A percentile compares a stretch with the other conserved stretches of the same genome.
Evolutionary conservation across 148 eudicot species (phyloP).

Genomic region (Heliosperma pusillum): DNA sequence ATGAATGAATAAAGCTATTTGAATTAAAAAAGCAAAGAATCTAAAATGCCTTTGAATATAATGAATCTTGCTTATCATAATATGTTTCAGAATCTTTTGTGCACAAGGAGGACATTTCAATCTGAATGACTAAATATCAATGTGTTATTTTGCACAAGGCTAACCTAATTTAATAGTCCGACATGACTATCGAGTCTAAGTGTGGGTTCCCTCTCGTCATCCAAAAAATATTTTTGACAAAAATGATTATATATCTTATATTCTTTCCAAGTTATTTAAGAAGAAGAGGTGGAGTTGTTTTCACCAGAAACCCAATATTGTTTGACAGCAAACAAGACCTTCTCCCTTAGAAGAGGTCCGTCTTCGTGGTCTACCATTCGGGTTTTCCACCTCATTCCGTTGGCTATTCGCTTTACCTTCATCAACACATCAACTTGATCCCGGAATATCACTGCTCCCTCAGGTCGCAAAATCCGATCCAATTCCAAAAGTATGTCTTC

Average conservation of each 20-base stretch:
- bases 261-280: background rate
- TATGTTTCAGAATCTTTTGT: too few species aligned
- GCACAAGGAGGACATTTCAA: too few species aligned
- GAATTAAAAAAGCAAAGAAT: too few species aligned
- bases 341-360: conserved; percentile 39
- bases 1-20: too few species aligned
- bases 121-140: too few species aligned
- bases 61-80: too few species aligned
- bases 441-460: conserved; percentile 36
- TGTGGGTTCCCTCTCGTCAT: too few species aligned
- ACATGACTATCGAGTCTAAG: too few species aligned
- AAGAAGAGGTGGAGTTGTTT: conserved; percentile 23
- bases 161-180: too few species aligned
- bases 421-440: conserved; percentile 35
- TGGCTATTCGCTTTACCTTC: conserved; percentile 37
- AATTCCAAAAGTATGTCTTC: conserved; percentile 40
- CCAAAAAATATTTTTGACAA: background rate
- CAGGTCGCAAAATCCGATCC: conserved; percentile 43
- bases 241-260: background rate
- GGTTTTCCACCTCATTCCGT: conserved; percentile 43
- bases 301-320: conserved; percentile 42
- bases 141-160: too few species aligned
- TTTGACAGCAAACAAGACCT: conserved; percentile 40
- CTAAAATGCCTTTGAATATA: too few species aligned
- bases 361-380: conserved; percentile 48